Evolutionary conservation across 495 filamentous ascomycete species (phyloP), one percentile per base, ranked within the genome.

Genomic region (Penicillium cataractarum): DNA sequence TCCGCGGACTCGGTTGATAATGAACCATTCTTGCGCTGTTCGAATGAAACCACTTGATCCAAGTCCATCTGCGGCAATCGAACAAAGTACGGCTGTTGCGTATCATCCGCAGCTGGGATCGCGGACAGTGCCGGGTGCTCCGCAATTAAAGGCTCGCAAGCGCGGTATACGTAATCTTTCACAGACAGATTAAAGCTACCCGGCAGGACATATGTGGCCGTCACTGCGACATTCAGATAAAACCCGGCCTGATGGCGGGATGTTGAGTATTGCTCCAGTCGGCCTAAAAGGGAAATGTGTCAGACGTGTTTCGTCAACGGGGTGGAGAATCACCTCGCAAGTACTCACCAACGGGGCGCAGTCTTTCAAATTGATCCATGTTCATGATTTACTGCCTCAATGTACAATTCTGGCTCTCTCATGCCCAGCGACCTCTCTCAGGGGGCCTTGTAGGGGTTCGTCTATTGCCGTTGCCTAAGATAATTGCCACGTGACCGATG

Each of bases 31-130:
- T 63, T 56, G 2, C 76, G 74, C 12, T 69, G 35, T 22, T 73
- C 51, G 29, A 82, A 79, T 1, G 55, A 59, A 0, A 82, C 69
- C 33, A 71, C 59, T 9, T 72, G 66, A 22, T 68, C 61, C n/a
- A 84, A 67, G 39, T 82, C 65, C 29, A 83, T 71, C 13, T 69
- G 57, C 2, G 78, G 76, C 4, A 82, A 63, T n/a, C 81, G 80
- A 12, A 71, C 81, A 40, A 78, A 83, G 48, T 77, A 76, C 0
- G 80, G 70, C n/a, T 72, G 61, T 21, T 71, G 61, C 0, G 73
- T 79, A 46, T 76, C 72, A 49, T 83, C 81, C 33, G 65, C 70
- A 4, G 78, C 66, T 1, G 77, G 68, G 29, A 82, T 79, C 29
- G 77, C 74, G 26, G 77, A 79, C 10, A 84, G 71, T 13, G 71